These are phyloP conservation scores for Talaromyces nanjingensis DNA, from an alignment of 495 filamentous ascomycete genomes.

Conservation along the genomic window DNA sequence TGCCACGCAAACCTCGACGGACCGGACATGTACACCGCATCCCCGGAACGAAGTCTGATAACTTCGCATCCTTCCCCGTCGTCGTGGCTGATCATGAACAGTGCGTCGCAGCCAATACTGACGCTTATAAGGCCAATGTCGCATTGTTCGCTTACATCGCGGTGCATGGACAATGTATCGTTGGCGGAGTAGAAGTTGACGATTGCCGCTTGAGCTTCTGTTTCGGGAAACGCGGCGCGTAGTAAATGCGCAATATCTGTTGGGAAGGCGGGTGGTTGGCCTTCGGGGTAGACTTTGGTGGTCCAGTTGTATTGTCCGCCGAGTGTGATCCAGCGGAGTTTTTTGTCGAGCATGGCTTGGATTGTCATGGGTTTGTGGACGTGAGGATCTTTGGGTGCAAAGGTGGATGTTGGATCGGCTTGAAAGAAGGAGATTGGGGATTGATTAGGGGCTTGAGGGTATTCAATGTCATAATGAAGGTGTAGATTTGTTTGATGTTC, in stretches of 20 bases:
- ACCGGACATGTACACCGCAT: slow-evolving; percentile 76
- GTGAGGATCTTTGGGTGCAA: slow-evolving; percentile 56
- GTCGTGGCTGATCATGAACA: slow-evolving; percentile 55
- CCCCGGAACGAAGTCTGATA: slow-evolving; percentile 67
- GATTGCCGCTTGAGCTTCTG: slow-evolving; percentile 77
- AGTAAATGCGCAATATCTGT: slow-evolving; percentile 60
- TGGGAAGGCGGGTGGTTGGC: slow-evolving; percentile 65
- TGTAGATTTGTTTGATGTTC: slow-evolving; percentile 80
- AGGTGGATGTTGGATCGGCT: slow-evolving; percentile 24
- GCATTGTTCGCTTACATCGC: slow-evolving; percentile 80
- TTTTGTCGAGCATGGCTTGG: slow-evolving; percentile 59
- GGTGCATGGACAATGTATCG: slow-evolving; percentile 80
- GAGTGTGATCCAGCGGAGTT: slow-evolving; percentile 86
- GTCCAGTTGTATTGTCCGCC: slow-evolving; percentile 97
- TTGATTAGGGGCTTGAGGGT: slow-evolving; percentile 34
- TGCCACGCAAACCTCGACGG: slow-evolving; percentile 85
- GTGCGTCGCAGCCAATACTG: slow-evolving; percentile 78
- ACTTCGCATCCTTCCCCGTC: slow-evolving; percentile 43
- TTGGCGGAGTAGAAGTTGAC: slow-evolving; percentile 84
- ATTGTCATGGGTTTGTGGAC: slow-evolving; percentile 65
- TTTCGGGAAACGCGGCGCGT: slow-evolving; percentile 59
- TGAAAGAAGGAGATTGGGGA: slow-evolving; percentile 43
- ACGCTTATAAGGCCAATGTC: slow-evolving; percentile 71
- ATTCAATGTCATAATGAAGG: slow-evolving; percentile 70
- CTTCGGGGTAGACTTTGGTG: slow-evolving; percentile 64